phyloP scores from a whole-genome alignment of 345 rosid genomes.

The Fremontodendron californicum region DNA sequence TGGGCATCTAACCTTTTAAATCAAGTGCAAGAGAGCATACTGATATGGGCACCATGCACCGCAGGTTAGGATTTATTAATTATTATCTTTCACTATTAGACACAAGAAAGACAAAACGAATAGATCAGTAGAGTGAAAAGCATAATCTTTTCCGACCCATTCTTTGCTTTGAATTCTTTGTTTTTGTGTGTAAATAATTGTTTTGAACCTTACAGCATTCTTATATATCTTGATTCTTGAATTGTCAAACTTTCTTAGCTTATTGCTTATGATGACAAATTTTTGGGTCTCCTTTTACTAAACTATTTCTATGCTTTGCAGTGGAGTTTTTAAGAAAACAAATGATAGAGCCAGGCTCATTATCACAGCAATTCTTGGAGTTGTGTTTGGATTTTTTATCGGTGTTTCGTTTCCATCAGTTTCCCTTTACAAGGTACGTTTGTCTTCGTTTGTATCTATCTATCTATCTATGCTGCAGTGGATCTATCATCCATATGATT shows the following conservation, averaged over 20 bases:
- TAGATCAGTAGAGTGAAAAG: background rate
- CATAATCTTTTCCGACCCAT: background rate
- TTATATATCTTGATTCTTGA: background rate
- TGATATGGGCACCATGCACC: slow-evolving; percentile 54
- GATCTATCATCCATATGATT: slow-evolving; percentile 20
- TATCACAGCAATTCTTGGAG: slow-evolving; percentile 53
- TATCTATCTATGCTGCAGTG: background rate
- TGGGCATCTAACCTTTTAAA: slow-evolving; percentile 22
- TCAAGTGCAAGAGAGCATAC: slow-evolving; percentile 22
- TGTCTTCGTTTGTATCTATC: background rate
- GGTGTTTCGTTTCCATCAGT: slow-evolving; percentile 66
- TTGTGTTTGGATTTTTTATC: slow-evolving; percentile 67
- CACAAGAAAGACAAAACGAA: background rate
- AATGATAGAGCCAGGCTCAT: slow-evolving; percentile 55
- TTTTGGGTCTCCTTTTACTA: background rate
- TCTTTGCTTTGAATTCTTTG: background rate
- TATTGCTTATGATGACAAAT: background rate
- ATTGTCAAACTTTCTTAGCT: background rate
- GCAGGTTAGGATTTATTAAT: slow-evolving; percentile 48
- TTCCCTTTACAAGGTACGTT: slow-evolving; percentile 59
- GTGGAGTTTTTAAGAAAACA: slow-evolving; percentile 61
- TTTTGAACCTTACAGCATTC: slow-evolving; percentile 3
- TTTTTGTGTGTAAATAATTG: background rate
- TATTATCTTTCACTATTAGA: background rate
- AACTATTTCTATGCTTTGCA: slow-evolving; percentile 28